Evolutionary conservation across 768 basidiomycete genomes (phyloP).

Genomic region (Podaxis mareebaensis): DNA sequence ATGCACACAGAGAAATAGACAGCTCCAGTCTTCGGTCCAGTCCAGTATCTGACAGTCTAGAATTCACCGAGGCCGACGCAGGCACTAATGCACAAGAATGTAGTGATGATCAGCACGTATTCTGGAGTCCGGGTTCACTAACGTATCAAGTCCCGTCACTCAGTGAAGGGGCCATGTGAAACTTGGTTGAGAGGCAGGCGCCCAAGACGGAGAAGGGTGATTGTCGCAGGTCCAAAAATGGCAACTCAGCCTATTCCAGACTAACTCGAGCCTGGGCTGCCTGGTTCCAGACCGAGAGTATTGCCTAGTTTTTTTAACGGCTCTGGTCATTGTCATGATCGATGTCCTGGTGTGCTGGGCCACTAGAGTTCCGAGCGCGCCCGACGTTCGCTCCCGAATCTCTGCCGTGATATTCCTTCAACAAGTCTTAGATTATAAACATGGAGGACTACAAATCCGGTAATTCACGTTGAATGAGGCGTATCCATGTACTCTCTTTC

Average conservation of each 20-base stretch:
- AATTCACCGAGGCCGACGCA: background rate
- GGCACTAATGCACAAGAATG: no score
- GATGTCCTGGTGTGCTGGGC: background rate
- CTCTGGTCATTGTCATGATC: background rate
- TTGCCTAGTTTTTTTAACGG: background rate
- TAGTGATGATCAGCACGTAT: no score
- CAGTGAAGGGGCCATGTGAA: background rate
- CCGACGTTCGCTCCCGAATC: no score
- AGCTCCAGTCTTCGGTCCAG: background rate
- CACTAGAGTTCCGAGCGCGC: background rate
- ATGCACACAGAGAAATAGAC: background rate
- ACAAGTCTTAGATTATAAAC: background rate
- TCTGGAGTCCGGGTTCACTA: no score
- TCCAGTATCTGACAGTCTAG: background rate
- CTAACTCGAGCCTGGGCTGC: background rate
- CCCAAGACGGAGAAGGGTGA: background rate
- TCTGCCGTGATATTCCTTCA: background rate
- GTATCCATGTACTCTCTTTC: slow-evolving; percentile 88
- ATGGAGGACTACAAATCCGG: slow-evolving; percentile 57
- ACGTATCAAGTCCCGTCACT: no score
- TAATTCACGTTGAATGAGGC: slow-evolving; percentile 79
- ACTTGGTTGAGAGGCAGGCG: background rate
- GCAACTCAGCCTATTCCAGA: background rate
- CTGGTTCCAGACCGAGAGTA: background rate
- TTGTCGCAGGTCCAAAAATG: background rate